phyloP scores from a whole-genome alignment of 768 basidiomycete genomes.

The Termitomyces bulborhizus region DNA sequence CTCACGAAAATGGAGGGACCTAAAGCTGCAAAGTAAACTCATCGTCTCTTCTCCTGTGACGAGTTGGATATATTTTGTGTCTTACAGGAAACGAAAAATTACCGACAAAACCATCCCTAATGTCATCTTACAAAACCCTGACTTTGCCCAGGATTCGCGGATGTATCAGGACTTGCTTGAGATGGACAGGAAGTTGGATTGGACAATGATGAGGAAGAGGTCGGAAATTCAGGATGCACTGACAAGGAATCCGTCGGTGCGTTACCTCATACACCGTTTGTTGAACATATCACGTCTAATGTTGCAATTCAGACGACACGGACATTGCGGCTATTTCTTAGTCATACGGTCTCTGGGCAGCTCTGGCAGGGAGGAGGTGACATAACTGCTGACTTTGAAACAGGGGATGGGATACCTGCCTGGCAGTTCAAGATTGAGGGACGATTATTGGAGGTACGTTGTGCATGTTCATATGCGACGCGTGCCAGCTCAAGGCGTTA shows the following conservation, averaged over 20 bases:
- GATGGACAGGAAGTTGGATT: constrained; percentile 89
- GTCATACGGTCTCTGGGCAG: constrained; percentile 83
- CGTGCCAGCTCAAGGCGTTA: background rate
- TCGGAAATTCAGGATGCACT: constrained; percentile 91
- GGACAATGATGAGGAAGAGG: constrained; percentile 89
- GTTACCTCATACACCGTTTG: constrained; percentile 10
- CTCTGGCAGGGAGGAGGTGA: constrained; percentile 69
- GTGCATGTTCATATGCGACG: background rate
- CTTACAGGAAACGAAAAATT: constrained; percentile 63
- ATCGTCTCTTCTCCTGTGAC: background rate
- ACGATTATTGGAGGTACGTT: constrained; percentile 69
- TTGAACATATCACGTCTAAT: constrained; percentile 9
- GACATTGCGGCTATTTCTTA: constrained; percentile 79
- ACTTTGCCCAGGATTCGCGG: constrained; percentile 73
- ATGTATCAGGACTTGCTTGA: constrained; percentile 85
- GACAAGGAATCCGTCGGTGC: constrained; percentile 62
- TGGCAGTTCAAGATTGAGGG: constrained; percentile 90
- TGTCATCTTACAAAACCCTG: constrained; percentile 65
- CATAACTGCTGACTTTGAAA: constrained; percentile 55
- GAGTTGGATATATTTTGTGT: background rate
- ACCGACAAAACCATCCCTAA: constrained; percentile 77
- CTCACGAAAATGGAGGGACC: constrained; percentile 26
- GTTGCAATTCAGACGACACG: constrained; percentile 59
- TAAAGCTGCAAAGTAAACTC: constrained; percentile 31
- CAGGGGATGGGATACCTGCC: constrained; percentile 83